Evolutionary conservation across 2,329 filamentous ascomycete genomes (phyloP).

Genomic region (Venturia pyrina): DNA sequence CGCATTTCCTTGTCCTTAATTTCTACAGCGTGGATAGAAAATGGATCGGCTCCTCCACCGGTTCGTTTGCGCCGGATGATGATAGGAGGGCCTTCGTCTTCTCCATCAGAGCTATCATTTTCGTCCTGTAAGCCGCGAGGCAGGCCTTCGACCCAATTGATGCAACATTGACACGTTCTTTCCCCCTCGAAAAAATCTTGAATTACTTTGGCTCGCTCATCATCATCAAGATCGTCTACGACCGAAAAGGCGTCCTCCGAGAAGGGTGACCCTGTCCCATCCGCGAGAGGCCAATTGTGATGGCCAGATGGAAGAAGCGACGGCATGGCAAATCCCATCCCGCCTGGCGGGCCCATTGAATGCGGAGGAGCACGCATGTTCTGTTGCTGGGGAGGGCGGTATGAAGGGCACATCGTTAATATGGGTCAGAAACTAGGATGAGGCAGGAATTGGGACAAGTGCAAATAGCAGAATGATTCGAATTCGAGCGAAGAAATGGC

Average conservation of each 20-base stretch:
- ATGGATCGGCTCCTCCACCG: neutral
- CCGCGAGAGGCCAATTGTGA: neutral
- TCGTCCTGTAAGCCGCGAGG: neutral
- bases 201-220: constrained; percentile 1
- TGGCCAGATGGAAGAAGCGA: neutral
- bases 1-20: neutral
- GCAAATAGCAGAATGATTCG: neutral
- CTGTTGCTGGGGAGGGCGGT: neutral
- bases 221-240: neutral
- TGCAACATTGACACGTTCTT: neutral
- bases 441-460: neutral
- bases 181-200: constrained; percentile 1
- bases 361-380: neutral
- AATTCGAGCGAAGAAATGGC: neutral
- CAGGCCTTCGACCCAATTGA: neutral
- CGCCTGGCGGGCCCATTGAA: neutral
- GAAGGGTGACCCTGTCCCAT: neutral
- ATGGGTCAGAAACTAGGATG: neutral
- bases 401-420: neutral
- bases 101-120: neutral
- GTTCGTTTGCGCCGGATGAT: neutral
- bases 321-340: neutral
- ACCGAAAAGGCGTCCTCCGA: constrained; percentile 1
- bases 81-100: neutral
- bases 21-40: neutral